Base-by-base conservation (phyloP, 345 rosid species). In the Nephelium lappaceum region DNA sequence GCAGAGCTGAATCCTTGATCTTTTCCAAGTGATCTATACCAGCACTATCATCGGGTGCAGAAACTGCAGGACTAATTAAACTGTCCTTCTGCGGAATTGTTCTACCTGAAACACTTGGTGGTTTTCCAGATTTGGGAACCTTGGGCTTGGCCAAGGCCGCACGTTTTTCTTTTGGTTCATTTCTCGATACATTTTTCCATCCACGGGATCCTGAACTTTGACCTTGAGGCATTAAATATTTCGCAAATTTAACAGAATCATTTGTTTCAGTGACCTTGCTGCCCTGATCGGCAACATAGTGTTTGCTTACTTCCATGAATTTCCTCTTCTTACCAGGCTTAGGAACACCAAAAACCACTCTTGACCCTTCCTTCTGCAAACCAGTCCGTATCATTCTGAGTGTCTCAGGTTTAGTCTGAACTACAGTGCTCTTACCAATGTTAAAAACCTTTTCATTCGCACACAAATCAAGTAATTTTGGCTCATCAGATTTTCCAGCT, bases 271-370 rank as follows among this genome's bases (percentile, higher is more conserved):
- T 83, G 39, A 74, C 80, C 85, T 85, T 86, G 66, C 80, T 77
- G 78, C 82, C 82, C 41, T 85, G 79, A 81, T 31, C 36, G 36
- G 85, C 92, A 57, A 88, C 87, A 66, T 92, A 94, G 79, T 94
- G 99, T 82, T 91, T 93, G 89, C 99, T 94, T 65, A 97, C 99
- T 55, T 97, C 98, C 98, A 97, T 97, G 80, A 94, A 94, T 84
- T 97, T 97, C 82, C 94, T 88, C 80, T 92, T 97, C 88, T 94
- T 97, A 77, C 99, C 98, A 74, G 98, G 99, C 83, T 93, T 94
- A 55, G 99, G 99, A 77, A 97, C 92, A 62, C 99, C 99, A 78
- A 92, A 89, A 67, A 90, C 73, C 73, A 87, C 92, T 82, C 86
- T 86, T 24, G 99, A 87, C 78, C 96, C 97, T 86, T 90, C 95